Evolutionary conservation across 768 basidiomycete species (phyloP), one percentile per base, ranked within the genome.

Genomic region (Leccinellum luteum): DNA sequence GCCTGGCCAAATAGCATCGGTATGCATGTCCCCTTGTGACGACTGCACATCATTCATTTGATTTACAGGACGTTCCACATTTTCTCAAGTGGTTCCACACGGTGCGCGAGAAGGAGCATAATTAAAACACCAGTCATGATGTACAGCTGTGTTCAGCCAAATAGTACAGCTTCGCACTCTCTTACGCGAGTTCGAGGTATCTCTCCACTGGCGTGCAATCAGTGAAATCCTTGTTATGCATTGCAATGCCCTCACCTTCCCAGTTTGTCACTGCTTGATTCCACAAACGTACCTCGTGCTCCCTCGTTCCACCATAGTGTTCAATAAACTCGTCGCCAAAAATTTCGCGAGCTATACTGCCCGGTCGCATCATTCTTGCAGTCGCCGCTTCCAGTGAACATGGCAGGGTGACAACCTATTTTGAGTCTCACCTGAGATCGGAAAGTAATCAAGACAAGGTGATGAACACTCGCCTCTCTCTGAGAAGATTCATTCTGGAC

Each of bases 291-390:
- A 95, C 85, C 69, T 96, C 94, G 69, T 98, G 90, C 70, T 92
- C 83, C 65, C 96, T 84, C n/a, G 97, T 98, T 8, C 94, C 95
- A 3, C 90, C 93, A 66, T 84, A 96, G 69, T 99, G 97, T 15
- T 98, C 92, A 1, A 98, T 92, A 66, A 98, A 97, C 23, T 85
- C 86, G 66, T 94, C 77, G 0, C 95, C 96, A 55, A 98, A 85
- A 43, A 92, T 78, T 67, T 94, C 89, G 31, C 97, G 81, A 3
- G 97, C 97, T 51, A 96, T 74, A 64, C 92, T 94, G 14, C 78
- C 83, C 4, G 81, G 74, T 30, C 74, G 76, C 85, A 90, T 89
- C 89, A 99, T 97, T 51, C 80, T 78, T 43, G 78, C 74, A 4
- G 93, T 92, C 3, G 95, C 96, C 6, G 81, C 75, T 66, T 92